These are phyloP conservation scores for Phytophthora hybrid DNA, from an alignment of 352 stramenopile genomes.

Conservation along the genomic window DNA sequence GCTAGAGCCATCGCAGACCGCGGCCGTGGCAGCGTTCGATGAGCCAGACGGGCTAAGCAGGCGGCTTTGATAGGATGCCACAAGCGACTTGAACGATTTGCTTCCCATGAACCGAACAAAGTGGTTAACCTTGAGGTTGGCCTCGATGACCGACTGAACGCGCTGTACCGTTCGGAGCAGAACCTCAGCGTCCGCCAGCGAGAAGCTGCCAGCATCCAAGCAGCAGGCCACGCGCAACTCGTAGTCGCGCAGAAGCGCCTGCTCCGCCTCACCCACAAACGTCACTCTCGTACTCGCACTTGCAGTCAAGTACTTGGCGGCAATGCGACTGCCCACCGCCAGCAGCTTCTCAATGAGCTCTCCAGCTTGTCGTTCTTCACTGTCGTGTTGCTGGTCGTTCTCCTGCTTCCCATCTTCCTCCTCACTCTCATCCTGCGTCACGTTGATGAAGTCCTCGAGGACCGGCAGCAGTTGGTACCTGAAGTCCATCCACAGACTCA, in stretches of 20 bases:
- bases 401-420: conserved; percentile 39
- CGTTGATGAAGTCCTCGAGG: conserved; percentile 62
- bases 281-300: conserved; percentile 67
- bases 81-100: conserved; percentile 81
- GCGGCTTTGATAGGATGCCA: conserved; percentile 78
- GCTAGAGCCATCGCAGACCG: conserved; percentile 40
- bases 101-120: conserved; percentile 90
- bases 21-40: conserved; percentile 29
- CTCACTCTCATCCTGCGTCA: conserved; percentile 45
- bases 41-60: conserved; percentile 73
- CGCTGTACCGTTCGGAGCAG: conserved; percentile 64
- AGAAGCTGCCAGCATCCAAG: conserved; percentile 73
- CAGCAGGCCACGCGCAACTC: conserved; percentile 65
- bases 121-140: conserved; percentile 86
- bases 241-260: conserved; percentile 65
- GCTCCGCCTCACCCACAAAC: conserved; percentile 76
- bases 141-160: conserved; percentile 71
- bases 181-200: conserved; percentile 66
- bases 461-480: conserved; percentile 74
- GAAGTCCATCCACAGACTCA: conserved; percentile 90
- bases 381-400: conserved; percentile 36
- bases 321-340: conserved; percentile 57
- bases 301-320: conserved; percentile 66
- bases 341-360: conserved; percentile 83
- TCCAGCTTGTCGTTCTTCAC: conserved; percentile 43